Evolutionary conservation across 768 basidiomycete genomes (phyloP).

Genomic region (Mycena filopes): DNA sequence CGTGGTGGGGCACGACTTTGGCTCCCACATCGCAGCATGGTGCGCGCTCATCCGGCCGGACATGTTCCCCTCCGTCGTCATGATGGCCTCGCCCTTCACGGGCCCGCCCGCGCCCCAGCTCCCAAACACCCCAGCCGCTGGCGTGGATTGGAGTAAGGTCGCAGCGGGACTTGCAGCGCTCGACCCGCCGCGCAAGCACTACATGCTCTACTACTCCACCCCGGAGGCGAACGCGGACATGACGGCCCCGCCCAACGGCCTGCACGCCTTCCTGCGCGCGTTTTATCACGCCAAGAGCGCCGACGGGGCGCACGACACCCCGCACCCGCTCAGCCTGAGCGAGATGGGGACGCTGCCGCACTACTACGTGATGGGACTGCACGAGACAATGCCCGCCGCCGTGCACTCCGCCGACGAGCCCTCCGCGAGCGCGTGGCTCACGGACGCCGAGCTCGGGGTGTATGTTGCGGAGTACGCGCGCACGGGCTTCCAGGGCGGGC

Average conservation of each 20-base stretch:
- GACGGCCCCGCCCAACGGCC: slow-evolving; percentile 51
- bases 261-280: slow-evolving; percentile 60
- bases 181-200: slow-evolving; percentile 67
- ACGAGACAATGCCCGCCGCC: slow-evolving; percentile 63
- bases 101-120: slow-evolving; percentile 48
- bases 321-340: slow-evolving; percentile 49
- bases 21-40: slow-evolving; percentile 62
- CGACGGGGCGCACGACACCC: slow-evolving; percentile 57
- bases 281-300: slow-evolving; percentile 72
- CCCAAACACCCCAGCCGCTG: slow-evolving; percentile 18
- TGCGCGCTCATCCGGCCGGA: slow-evolving; percentile 67
- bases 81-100: slow-evolving; percentile 70
- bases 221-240: slow-evolving; percentile 59
- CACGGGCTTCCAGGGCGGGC: slow-evolving; percentile 72
- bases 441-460: slow-evolving; percentile 57
- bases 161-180: slow-evolving; percentile 49
- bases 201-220: slow-evolving; percentile 60
- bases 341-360: slow-evolving; percentile 59
- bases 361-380: slow-evolving; percentile 70
- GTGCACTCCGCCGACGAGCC: too few relatives aligned
- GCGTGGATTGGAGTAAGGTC: slow-evolving; percentile 30
- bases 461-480: slow-evolving; percentile 60
- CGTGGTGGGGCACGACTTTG: slow-evolving; percentile 73
- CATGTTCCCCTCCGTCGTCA: slow-evolving; percentile 62
- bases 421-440: slow-evolving; percentile 56